Percentiles rank a stretch among this genome's conserved stretches.
phyloP scores from a whole-genome alignment of 148 eudicot genomes.

The Euryodendron excelsum region DNA sequence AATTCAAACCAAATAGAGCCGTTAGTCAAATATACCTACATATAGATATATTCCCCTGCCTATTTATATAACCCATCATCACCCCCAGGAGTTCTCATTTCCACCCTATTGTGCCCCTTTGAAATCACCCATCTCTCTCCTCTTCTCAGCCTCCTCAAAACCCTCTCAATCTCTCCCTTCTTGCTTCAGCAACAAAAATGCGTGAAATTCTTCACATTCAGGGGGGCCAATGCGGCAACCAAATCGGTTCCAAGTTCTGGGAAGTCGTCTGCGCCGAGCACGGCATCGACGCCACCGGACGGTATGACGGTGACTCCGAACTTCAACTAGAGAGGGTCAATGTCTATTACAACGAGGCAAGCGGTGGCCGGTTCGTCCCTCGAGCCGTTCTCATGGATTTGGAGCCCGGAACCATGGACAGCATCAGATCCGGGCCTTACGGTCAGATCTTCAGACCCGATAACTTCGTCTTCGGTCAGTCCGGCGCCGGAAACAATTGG shows the following conservation, averaged over 20 bases:
- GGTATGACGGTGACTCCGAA: conserved; percentile 54
- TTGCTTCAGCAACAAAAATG: conserved; percentile 33
- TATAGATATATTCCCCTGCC: too few relatives aligned
- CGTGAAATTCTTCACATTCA: conserved; percentile 75
- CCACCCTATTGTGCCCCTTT: background rate
- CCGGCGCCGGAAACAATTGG: conserved; percentile 78
- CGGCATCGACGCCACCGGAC: conserved; percentile 60
- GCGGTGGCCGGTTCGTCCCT: conserved; percentile 62
- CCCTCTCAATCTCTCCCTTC: background rate
- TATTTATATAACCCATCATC: background rate
- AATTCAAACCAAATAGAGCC: conserved; percentile 12
- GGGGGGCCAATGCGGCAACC: conserved; percentile 82
- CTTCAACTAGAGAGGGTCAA: conserved; percentile 60
- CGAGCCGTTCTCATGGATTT: conserved; percentile 77
- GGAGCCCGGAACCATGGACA: conserved; percentile 79
- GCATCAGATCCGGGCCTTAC: conserved; percentile 53
- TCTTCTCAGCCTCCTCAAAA: conserved; percentile 4
- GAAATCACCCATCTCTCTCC: background rate
- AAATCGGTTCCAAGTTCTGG: conserved; percentile 79
- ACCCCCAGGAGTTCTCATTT: background rate
- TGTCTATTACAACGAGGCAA: conserved; percentile 69
- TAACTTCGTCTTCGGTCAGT: conserved; percentile 71
- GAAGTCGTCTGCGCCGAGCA: conserved; percentile 79
- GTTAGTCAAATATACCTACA: too few relatives aligned
- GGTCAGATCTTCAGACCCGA: conserved; percentile 77